These are phyloP conservation scores for Coccomyxa sp. DNA, from an alignment of 139 green algal species.

Conservation along the genomic window DNA sequence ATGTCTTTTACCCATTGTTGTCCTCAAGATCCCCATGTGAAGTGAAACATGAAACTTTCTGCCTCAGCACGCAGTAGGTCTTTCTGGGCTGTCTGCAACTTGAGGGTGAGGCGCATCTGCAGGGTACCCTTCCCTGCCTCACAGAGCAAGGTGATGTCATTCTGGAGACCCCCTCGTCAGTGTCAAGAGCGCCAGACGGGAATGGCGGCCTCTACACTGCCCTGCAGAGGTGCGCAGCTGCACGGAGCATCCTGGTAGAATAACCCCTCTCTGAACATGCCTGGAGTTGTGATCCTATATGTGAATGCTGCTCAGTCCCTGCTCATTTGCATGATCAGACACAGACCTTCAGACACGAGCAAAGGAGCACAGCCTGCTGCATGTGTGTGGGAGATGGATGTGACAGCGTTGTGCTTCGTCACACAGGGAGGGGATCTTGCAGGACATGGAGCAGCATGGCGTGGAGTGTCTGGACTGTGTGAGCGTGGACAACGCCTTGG, in stretches of 20 bases:
- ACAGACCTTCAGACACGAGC: too few relatives aligned
- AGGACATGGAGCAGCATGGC: conserved; percentile 59
- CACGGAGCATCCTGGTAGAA: too few relatives aligned
- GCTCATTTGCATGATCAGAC: too few relatives aligned
- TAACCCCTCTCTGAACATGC: too few relatives aligned
- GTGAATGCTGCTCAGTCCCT: too few relatives aligned
- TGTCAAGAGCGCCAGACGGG: conserved; percentile 87
- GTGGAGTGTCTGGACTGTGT: conserved; percentile 84
- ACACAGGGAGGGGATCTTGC: conserved; percentile 38
- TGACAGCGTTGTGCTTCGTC: background rate
- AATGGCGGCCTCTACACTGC: conserved; percentile 94
- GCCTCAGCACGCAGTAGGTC: background rate
- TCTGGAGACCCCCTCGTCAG: conserved; percentile 37
- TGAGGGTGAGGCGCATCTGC: conserved; percentile 1
- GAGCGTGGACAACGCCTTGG: conserved; percentile 88
- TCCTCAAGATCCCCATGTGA: background rate
- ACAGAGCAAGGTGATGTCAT: conserved; percentile 82
- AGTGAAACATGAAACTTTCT: background rate
- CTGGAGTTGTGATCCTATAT: too few relatives aligned
- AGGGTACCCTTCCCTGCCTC: conserved; percentile 82
- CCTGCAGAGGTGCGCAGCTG: conserved; percentile 44
- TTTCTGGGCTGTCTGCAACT: background rate
- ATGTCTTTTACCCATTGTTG: background rate
- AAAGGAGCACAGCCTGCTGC: too few relatives aligned
- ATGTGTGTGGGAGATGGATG: background rate